phyloP scores from a whole-genome alignment of 371 early-diverging fungal genomes.

The Apophysomyces variabilis region DNA sequence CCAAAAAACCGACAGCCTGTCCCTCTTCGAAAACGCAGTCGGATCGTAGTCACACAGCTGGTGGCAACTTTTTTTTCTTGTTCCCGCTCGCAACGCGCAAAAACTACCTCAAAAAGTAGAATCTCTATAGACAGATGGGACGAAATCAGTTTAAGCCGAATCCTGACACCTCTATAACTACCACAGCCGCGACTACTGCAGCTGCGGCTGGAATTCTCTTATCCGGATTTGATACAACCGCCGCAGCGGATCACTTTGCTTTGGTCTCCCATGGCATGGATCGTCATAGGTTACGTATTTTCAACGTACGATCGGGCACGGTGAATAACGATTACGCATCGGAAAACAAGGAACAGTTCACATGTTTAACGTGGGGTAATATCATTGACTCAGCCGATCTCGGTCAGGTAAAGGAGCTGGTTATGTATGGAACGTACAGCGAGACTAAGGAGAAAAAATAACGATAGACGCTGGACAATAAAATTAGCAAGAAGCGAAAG shows the following conservation, averaged over 20 bases:
- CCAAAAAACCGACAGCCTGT: too few species aligned
- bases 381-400: constrained; percentile 49
- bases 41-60: too few species aligned
- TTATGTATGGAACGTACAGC: background rate
- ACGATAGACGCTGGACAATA: constrained; percentile 21
- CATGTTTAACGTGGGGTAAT: constrained; percentile 68
- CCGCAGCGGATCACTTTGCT: constrained; percentile 65
- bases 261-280: constrained; percentile 73
- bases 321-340: constrained; percentile 66
- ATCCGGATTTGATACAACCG: constrained; percentile 61
- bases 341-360: constrained; percentile 63
- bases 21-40: too few species aligned
- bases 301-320: constrained; percentile 69
- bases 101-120: background rate
- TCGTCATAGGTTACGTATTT: constrained; percentile 72
- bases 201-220: constrained; percentile 42
- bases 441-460: too few species aligned
- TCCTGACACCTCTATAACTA: constrained; percentile 20
- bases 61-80: too few species aligned
- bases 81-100: too few species aligned
- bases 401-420: constrained; percentile 30
- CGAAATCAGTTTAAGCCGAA: constrained; percentile 19
- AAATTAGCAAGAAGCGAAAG: constrained; percentile 58
- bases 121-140: constrained; percentile 9
- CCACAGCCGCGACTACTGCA: constrained; percentile 19